Evolutionary conservation across 2,329 filamentous ascomycete genomes (phyloP), one percentile per base, ranked within the genome.

Genomic region (Trichoderma lentiforme): DNA sequence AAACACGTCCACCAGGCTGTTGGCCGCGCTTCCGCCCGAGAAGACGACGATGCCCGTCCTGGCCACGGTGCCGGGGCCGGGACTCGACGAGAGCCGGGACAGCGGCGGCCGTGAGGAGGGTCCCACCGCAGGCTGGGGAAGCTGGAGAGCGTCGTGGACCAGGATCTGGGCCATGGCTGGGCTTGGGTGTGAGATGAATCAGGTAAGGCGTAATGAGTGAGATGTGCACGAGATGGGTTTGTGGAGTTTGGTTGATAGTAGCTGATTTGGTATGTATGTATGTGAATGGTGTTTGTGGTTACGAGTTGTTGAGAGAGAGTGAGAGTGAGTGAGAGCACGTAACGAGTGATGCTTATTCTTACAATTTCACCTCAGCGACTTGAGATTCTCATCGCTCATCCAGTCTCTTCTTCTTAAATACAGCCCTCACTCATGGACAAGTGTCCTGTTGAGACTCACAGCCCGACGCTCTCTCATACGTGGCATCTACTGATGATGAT

Each of bases 21-120:
- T 98, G 6, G 95, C 94, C n/a, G 95, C 95, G 76, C 93, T 97
- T 68, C 95, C 95, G 51, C 94, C 94, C 0, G 94, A 97, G 81
- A 98, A 96, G 65, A 97, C 91, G 26, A 95, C 93, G 72, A 97
- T 91, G 72, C 80, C 81, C 43, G 73, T 74, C 7, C 74, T 75
- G 30, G 68, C 56, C 32, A 71, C 67, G 4, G 36, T 21, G 32
- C 57, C 28, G 39, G 75, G 67, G 66, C 43, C 71, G 53, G 76
- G 77, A 28, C 74, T 77, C 14, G 74, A 65, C 30, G 76, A 57
- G 62, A 75, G 21, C 30, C 69, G 36, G 34, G 69, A 26, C 32
- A 63, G 61, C 36, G 47, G 51, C 36, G 69, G 69, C 24, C 70
- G 63, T 11, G 64, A 53, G 26, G 63, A 53, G 34, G 61, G 69